Conservation (phyloP, 305 asterid species). For the Fraxinus velutina region DNA sequence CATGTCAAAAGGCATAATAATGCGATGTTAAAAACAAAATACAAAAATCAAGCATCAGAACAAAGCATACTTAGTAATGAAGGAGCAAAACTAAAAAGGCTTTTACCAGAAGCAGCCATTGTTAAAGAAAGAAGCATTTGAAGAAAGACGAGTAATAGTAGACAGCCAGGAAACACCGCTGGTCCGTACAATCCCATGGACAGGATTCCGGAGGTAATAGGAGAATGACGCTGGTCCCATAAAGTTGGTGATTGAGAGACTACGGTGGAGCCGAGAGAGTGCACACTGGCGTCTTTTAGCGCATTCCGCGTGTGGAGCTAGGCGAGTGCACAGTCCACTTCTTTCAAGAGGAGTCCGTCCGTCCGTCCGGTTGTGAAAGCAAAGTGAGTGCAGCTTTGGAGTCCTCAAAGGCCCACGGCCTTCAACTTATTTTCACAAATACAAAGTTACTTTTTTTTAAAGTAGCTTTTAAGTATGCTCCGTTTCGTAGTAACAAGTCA, state of each 20-base stretch:
- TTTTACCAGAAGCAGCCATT: conserved; percentile 47
- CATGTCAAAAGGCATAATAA: background rate
- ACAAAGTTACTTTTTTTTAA: too few species aligned
- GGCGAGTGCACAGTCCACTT: background rate
- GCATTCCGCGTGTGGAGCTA: conserved; percentile 4
- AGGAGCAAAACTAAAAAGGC: background rate
- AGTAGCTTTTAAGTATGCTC: too few species aligned
- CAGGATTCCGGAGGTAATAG: background rate
- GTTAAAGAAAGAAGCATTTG: conserved; percentile 30
- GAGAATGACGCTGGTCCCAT: conserved; percentile 16
- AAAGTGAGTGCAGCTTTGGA: conserved; percentile 21
- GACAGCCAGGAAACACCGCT: conserved; percentile 35
- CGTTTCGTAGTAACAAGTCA: too few species aligned
- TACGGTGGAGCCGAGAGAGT: conserved; percentile 8
- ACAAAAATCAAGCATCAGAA: conserved; percentile 15
- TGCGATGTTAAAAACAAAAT: background rate
- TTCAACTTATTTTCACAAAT: background rate
- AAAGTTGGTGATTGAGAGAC: background rate
- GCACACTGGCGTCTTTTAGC: conserved; percentile 32
- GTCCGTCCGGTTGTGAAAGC: background rate
- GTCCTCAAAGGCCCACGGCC: background rate
- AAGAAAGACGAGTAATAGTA: conserved; percentile 29
- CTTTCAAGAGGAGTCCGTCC: background rate
- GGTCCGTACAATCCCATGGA: conserved; percentile 43
- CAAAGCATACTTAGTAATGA: conserved; percentile 2